Conservation (phyloP, 106 monocot genomes). For the Dioscorea zingiberensis region DNA sequence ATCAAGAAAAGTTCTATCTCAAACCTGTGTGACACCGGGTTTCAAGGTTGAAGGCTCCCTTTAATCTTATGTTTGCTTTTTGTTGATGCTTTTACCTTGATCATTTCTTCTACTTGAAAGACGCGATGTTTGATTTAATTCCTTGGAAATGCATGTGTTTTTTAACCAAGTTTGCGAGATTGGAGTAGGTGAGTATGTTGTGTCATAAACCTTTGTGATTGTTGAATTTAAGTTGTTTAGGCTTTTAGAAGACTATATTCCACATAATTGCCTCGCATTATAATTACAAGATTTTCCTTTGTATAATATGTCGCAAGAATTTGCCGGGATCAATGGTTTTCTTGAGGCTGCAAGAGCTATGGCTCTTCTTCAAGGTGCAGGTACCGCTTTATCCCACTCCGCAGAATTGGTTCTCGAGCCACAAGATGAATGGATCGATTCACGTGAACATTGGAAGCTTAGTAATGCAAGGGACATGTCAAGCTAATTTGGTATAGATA, state of each 20-base stretch:
- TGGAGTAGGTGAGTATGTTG: slow-evolving; percentile 63
- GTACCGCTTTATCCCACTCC: slow-evolving; percentile 88
- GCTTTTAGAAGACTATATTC: not conserved
- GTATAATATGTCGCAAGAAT: slow-evolving; percentile 38
- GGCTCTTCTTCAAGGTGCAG: slow-evolving; percentile 95
- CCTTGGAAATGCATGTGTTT: slow-evolving; percentile 44
- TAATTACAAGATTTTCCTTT: too few species aligned
- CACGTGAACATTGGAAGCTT: slow-evolving; percentile 88
- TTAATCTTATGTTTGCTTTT: not conserved
- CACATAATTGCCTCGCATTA: too few species aligned
- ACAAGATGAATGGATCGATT: slow-evolving; percentile 76
- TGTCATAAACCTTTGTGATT: too few species aligned
- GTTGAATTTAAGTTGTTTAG: not conserved
- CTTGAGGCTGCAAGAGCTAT: slow-evolving; percentile 86
- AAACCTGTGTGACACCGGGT: slow-evolving; percentile 93
- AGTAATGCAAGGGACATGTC: slow-evolving; percentile 94
- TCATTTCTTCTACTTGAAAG: too few species aligned
- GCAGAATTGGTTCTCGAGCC: slow-evolving; percentile 97
- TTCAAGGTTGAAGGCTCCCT: slow-evolving; percentile 54
- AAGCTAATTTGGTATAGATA: slow-evolving; percentile 89
- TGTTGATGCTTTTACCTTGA: too few species aligned
- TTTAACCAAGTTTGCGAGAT: slow-evolving; percentile 74
- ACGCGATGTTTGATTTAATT: too few species aligned
- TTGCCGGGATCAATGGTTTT: slow-evolving; percentile 99
- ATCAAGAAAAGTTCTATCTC: slow-evolving; percentile 96